A percentile compares a stretch with the other conserved stretches of the same genome.
Evolutionary conservation across 306 rosid species (phyloP).

Genomic region (Ziziphus jujuba): DNA sequence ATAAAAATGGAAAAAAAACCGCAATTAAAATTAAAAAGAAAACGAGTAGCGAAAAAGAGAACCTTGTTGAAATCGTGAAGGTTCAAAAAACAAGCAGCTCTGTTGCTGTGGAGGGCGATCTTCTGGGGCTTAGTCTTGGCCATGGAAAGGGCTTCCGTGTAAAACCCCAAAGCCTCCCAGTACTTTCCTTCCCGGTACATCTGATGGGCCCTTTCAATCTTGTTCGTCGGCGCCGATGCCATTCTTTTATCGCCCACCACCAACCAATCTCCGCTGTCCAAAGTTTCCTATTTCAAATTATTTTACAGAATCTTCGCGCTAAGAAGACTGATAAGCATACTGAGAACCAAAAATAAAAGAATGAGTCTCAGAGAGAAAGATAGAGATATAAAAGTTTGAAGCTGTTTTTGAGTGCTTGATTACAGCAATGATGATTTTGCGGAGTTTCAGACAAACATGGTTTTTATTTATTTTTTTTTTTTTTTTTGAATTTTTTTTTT

Average conservation of each 20-base stretch:
- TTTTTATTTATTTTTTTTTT: not conserved
- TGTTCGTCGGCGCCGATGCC: constrained; percentile 61
- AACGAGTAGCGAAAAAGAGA: not conserved
- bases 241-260: constrained; percentile 16
- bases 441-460: not conserved
- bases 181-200: constrained; percentile 84
- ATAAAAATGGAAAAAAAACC: not conserved
- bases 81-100: constrained; percentile 91
- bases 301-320: not conserved
- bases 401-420: not conserved
- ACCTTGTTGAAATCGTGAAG: constrained; percentile 89
- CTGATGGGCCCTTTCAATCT: constrained; percentile 84
- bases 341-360: not conserved
- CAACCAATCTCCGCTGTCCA: constrained; percentile 7
- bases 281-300: not conserved
- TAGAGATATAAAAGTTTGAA: not conserved
- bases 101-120: constrained; percentile 79
- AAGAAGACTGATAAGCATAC: not conserved
- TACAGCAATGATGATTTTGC: not conserved
- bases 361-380: too few relatives aligned
- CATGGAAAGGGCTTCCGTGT: constrained; percentile 74
- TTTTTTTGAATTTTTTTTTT: not conserved
- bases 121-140: constrained; percentile 73
- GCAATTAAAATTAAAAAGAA: not conserved
- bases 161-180: constrained; percentile 73